These are phyloP conservation scores for Mitragyna speciosa DNA, from an alignment of 257 asterid species.

Conservation along the genomic window DNA sequence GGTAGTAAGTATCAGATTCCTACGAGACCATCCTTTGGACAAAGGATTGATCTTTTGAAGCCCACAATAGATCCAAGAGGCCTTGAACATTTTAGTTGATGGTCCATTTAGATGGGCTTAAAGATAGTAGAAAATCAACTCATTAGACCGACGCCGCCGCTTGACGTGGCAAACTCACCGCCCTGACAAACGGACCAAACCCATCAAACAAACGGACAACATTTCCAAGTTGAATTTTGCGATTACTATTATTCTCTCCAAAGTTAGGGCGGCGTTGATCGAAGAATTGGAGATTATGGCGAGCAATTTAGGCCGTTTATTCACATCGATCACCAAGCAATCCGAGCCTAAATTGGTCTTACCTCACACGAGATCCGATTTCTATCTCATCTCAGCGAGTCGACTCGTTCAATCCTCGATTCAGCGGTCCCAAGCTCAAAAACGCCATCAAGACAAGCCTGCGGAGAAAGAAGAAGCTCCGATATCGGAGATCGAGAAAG, in stretches of 20 bases:
- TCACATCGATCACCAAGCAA: conserved; percentile 36
- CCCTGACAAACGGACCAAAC: too few species aligned
- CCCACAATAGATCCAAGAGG: neutral
- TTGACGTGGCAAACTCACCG: conserved; percentile 1
- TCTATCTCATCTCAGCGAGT: conserved; percentile 19
- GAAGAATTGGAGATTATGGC: conserved; percentile 38
- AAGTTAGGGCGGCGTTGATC: neutral
- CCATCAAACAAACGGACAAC: too few species aligned
- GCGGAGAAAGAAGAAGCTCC: conserved; percentile 1
- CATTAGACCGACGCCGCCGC: neutral
- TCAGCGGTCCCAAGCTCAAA: conserved; percentile 39
- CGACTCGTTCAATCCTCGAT: conserved; percentile 52
- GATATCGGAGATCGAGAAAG: conserved; percentile 26
- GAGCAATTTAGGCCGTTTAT: conserved; percentile 41
- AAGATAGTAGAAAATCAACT: too few species aligned
- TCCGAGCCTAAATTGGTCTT: conserved; percentile 22
- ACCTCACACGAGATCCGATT: conserved; percentile 11
- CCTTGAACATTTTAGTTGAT: neutral
- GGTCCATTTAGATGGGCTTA: neutral
- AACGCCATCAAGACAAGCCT: conserved; percentile 26
- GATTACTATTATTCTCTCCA: too few species aligned
- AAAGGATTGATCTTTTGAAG: too few species aligned
- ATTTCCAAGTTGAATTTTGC: too few species aligned
- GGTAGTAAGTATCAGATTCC: too few species aligned
- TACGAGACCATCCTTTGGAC: too few species aligned